Evolutionary conservation across 495 filamentous ascomycete genomes (phyloP), one percentile per base, ranked within the genome.

Genomic region (Trichoderma erinaceum): DNA sequence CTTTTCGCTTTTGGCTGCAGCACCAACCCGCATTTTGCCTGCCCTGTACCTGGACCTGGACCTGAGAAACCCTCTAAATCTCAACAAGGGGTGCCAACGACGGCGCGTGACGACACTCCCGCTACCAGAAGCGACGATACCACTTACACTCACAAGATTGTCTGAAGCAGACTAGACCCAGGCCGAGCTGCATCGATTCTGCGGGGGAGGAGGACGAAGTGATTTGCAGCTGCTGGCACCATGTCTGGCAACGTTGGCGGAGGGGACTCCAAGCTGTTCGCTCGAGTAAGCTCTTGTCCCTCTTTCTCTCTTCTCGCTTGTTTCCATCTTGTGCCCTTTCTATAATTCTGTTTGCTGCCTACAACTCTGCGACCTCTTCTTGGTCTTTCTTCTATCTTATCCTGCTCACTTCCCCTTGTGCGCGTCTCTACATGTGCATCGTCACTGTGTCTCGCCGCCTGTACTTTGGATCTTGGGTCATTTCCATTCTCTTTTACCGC

Each of bases 261-360:
- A 79, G 91, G 93, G 79, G 95, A 99, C 87, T 96, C 95, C 81
- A 97, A 97, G 86, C 88, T 99, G 81, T 99, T 99, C 84, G 93
- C 96, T 72, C 89, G 96, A 82, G 95, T 99, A 94, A 78, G 92
- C 90, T 35, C 66, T 67, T 66, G 64, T 41, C 69, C 43, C 58
- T 69, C 43, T 23, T 23, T 50, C 32, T 43, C 44, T 56, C 21
- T 56, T 66, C 18, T 21, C 35, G 29, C 21, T 25, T 16, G 23
- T 21, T 8, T 11, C 41, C 46, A 16, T 52, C 64, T 65, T 63
- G 43, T 61, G 41, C 23, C 43, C 61, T 56, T 32, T 29, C 41
- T 35, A 7, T 56, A 21, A 18, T 63, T 11, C 18, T 2, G 41
- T 16, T 16, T 61, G 21, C 6, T 27, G 18, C 18, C 10, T 13